Percentiles rank a stretch among this genome's conserved stretches.
Evolutionary conservation across 345 rosid species (phyloP).

Genomic region (Geranium brycei): DNA sequence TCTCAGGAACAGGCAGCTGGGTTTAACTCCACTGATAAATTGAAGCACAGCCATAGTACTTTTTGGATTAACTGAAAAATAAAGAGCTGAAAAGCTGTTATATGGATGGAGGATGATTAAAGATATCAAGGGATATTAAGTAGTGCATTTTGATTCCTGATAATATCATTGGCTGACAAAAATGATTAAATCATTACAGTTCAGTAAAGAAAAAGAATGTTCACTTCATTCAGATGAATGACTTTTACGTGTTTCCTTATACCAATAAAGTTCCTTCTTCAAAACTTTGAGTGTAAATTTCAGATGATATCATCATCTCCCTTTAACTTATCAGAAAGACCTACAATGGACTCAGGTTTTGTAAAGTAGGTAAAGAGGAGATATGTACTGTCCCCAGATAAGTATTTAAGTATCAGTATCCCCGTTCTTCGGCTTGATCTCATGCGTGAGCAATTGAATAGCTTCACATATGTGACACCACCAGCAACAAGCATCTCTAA

Average conservation of each 20-base stretch:
- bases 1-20: too few species aligned
- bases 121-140: background rate
- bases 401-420: constrained; percentile 60
- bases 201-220: background rate
- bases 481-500: background rate
- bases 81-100: too few species aligned
- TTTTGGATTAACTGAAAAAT: too few species aligned
- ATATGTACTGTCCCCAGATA: constrained; percentile 69
- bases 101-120: background rate
- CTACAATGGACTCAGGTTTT: constrained; percentile 56
- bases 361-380: constrained; percentile 90
- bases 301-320: constrained; percentile 68
- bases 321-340: constrained; percentile 34
- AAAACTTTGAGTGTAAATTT: constrained; percentile 52
- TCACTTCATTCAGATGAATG: background rate
- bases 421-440: constrained; percentile 76
- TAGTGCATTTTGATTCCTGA: background rate
- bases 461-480: constrained; percentile 56
- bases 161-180: background rate
- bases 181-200: background rate
- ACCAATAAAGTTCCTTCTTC: constrained; percentile 34
- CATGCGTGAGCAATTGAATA: constrained; percentile 53
- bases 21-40: too few species aligned
- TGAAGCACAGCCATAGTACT: too few species aligned
- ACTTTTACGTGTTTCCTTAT: too few species aligned